phyloP scores from a whole-genome alignment of 2,329 filamentous ascomycete genomes.

The Trichoderma sp. region DNA sequence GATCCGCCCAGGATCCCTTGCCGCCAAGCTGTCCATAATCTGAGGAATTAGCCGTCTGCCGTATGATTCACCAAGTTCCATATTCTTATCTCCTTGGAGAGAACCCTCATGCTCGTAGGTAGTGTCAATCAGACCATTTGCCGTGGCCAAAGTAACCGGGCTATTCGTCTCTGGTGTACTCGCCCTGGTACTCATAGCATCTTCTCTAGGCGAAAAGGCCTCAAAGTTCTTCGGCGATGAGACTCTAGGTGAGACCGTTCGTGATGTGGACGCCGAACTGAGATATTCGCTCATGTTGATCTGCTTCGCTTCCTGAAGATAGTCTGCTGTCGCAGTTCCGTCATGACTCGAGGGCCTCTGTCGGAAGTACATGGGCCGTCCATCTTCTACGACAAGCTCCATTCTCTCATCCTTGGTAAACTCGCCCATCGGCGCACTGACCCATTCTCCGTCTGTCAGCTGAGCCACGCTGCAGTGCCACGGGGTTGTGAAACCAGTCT shows the following conservation, averaged over 20 bases:
- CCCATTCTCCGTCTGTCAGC: constrained; percentile 33
- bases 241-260: neutral
- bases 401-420: constrained; percentile 33
- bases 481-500: constrained; percentile 39
- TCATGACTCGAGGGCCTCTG: neutral
- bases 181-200: too few species aligned
- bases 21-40: neutral
- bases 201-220: neutral
- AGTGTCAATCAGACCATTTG: neutral
- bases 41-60: neutral
- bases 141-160: neutral
- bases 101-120: neutral
- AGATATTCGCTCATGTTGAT: constrained; percentile 10
- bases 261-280: neutral
- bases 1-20: neutral
- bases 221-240: neutral
- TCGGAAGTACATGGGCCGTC: constrained; percentile 31
- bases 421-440: constrained; percentile 34
- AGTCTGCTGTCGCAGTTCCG: neutral
- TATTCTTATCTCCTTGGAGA: neutral
- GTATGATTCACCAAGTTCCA: neutral
- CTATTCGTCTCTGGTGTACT: neutral
- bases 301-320: constrained; percentile 16
- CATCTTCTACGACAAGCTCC: constrained; percentile 34
- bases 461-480: constrained; percentile 40